Percentiles rank a stretch among this genome's conserved stretches.
These are phyloP conservation scores for Lasiosphaeriaceae sp. DNA, from an alignment of 495 filamentous ascomycete genomes.

Conservation along the genomic window DNA sequence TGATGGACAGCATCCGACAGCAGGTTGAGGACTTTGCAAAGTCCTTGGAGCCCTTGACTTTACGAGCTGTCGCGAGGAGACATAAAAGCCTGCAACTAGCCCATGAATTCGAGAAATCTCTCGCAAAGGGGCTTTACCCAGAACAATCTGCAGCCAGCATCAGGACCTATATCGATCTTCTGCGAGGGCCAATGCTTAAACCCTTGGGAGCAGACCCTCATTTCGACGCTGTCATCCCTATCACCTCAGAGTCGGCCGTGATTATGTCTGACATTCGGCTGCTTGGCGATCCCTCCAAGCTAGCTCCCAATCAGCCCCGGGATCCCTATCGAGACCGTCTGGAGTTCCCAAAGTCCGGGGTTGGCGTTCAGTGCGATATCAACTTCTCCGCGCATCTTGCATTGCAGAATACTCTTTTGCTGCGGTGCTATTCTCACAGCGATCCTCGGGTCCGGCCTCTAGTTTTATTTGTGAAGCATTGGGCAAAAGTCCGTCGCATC, in stretches of 20 bases:
- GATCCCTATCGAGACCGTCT: constrained; percentile 53
- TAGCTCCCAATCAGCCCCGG: constrained; percentile 46
- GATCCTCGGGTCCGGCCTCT: constrained; percentile 70
- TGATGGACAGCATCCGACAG: constrained; percentile 29
- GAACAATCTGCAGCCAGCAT: constrained; percentile 27
- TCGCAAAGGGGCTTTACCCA: constrained; percentile 37
- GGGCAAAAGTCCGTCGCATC: constrained; percentile 76
- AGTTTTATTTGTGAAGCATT: constrained; percentile 78
- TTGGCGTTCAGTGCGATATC: constrained; percentile 78
- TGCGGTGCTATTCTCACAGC: constrained; percentile 71
- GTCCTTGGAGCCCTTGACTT: constrained; percentile 6
- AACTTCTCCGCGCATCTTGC: constrained; percentile 78
- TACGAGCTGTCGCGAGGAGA: constrained; percentile 33
- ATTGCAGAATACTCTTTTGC: constrained; percentile 71
- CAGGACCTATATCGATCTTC: constrained; percentile 36
- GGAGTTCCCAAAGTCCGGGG: constrained; percentile 64
- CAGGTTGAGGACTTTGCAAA: constrained; percentile 33
- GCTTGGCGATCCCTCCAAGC: constrained; percentile 37
- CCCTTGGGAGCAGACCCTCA: background rate
- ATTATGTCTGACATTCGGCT: constrained; percentile 31
- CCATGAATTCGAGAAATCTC: constrained; percentile 42
- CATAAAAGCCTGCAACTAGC: constrained; percentile 48
- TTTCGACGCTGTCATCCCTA: constrained; percentile 24
- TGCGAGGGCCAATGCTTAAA: constrained; percentile 16
- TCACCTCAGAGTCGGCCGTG: constrained; percentile 11